A percentile compares a stretch with the other conserved stretches of the same genome.
These are phyloP conservation scores for Oenanthe javanica DNA, from an alignment of 140 eudicot species.

Conservation along the genomic window DNA sequence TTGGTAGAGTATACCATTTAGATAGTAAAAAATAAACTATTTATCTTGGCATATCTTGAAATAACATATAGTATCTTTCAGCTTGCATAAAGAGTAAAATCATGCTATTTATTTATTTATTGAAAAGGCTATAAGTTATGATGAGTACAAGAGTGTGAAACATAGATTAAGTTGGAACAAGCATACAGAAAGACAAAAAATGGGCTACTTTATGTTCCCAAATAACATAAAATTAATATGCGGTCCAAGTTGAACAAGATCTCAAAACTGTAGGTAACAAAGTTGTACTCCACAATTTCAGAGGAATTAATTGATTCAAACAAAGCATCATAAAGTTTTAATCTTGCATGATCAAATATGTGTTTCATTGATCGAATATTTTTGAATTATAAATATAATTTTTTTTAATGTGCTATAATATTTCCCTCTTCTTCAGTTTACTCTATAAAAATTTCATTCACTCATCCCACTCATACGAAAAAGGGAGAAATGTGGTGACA, in stretches of 20 bases:
- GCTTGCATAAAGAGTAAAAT: too few species aligned
- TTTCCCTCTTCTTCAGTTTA: neutral
- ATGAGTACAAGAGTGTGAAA: slow-evolving; percentile 58
- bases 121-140: slow-evolving; percentile 65
- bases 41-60: too few species aligned
- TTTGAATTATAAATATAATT: neutral
- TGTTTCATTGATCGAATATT: neutral
- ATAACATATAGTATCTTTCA: too few species aligned
- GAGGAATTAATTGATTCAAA: neutral
- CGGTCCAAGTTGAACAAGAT: slow-evolving; percentile 64
- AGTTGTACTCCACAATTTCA: slow-evolving; percentile 64
- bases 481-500: neutral
- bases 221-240: slow-evolving; percentile 37
- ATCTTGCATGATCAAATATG: neutral
- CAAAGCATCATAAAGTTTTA: neutral
- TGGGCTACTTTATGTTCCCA: slow-evolving; percentile 84
- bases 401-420: neutral
- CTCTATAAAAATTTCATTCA: neutral
- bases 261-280: slow-evolving; percentile 50
- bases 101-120: too few species aligned
- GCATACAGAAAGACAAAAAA: slow-evolving; percentile 49
- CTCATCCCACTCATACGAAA: neutral
- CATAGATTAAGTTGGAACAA: slow-evolving; percentile 60
- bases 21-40: too few species aligned
- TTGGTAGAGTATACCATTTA: too few species aligned